Evolutionary conservation across 208 protist species (phyloP), one percentile per base, ranked within the genome.

Genomic region (Crithidia fasciculata): DNA sequence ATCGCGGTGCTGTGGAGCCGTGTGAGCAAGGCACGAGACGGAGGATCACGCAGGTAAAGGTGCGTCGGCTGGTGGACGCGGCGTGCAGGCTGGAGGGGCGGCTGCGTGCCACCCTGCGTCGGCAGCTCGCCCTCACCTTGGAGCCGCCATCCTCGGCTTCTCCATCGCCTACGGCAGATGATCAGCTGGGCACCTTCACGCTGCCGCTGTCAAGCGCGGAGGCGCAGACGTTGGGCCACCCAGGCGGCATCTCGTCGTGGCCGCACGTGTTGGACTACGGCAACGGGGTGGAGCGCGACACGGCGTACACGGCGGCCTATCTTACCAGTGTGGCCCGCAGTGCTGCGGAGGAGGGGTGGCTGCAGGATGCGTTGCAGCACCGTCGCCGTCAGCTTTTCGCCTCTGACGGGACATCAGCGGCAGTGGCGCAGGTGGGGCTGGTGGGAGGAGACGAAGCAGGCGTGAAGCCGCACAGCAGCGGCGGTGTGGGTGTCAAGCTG

Each of bases 221-320:
- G 57, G 77, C 69, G n/a, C 62, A 77, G 56, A 61, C 64, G 60
- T 49, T 72, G 40, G 63, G 76, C 4, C 68, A 72, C 52, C 69
- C 67, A 3, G 74, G 80, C 19, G 86, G 82, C 4, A 80, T 94
- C 10, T 90, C 84, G 2, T 88, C 79, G 19, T 91, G 85, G 86
- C 76, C 81, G 53, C 77, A 84, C 50, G 83, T 94, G 56, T 57
- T 81, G 41, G 65, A 68, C 19, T 62, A 78, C 63, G 80, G 80
- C 37, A 76, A 85, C 66, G 89, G 83, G 37, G 74, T 81, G 8
- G 73, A 82, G 52, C 81, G 86, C 15, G 89, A 94, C 44, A 81
- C 73, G 18, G 72, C 79, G 3, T 76, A 86, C 43, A 81, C 84
- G 0, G 78, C 81, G 10, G 63, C 86, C 19, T 94, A 86, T 63